These are phyloP conservation scores for Nelumbo lutea DNA, from an alignment of 164 flowering plant genomes.

Conservation along the genomic window DNA sequence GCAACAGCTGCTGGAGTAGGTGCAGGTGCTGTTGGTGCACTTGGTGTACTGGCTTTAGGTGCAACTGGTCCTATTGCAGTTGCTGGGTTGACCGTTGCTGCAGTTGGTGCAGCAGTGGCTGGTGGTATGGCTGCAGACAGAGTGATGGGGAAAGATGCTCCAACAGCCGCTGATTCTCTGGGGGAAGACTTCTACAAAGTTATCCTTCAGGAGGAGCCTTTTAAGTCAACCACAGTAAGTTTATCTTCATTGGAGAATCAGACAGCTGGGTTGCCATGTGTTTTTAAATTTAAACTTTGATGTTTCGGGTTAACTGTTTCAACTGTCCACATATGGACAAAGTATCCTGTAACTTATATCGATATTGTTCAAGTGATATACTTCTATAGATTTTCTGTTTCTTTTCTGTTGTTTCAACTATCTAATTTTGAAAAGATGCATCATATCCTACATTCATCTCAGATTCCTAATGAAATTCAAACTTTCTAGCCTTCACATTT, in stretches of 20 bases:
- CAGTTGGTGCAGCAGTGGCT: conserved; percentile 83
- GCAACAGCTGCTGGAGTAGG: conserved; percentile 90
- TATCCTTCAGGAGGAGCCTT: conserved; percentile 84
- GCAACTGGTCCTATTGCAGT: conserved; percentile 81
- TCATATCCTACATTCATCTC: too few relatives aligned
- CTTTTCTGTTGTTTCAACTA: too few relatives aligned
- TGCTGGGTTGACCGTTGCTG: conserved; percentile 80
- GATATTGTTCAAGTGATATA: too few relatives aligned
- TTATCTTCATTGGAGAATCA: background rate
- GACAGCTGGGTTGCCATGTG: too few relatives aligned
- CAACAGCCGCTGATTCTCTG: conserved; percentile 67
- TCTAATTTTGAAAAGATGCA: too few relatives aligned
- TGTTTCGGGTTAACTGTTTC: too few relatives aligned
- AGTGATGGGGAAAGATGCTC: conserved; percentile 68
- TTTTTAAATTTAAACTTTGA: too few relatives aligned
- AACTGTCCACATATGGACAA: too few relatives aligned
- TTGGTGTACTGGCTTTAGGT: conserved; percentile 83
- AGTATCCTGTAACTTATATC: too few relatives aligned
- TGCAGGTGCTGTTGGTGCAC: conserved; percentile 78
- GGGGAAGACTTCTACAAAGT: conserved; percentile 88
- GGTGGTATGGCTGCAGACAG: conserved; percentile 76
- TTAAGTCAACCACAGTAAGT: conserved; percentile 84
- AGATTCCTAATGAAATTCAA: too few relatives aligned
- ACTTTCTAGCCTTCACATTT: background rate
- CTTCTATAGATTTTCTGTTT: too few relatives aligned